Conservation (phyloP, 2,329 filamentous ascomycete genomes). For the Nigrograna mackinnonii region DNA sequence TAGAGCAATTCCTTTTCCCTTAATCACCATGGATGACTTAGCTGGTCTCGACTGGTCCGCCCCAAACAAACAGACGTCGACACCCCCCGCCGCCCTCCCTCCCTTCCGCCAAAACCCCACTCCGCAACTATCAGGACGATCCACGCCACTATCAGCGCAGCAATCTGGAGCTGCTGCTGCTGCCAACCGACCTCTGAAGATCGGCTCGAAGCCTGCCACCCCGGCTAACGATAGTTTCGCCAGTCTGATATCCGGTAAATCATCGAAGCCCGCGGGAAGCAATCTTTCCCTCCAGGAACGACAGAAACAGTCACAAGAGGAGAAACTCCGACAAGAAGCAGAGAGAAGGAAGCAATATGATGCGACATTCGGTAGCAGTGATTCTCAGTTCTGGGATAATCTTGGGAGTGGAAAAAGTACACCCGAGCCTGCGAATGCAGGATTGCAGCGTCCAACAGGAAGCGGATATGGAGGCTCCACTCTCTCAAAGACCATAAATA, state of each 20-base stretch:
- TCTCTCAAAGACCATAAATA: slow-evolving; percentile 41
- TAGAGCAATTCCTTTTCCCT: not conserved
- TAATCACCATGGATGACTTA: slow-evolving; percentile 51
- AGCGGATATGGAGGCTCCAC: slow-evolving; percentile 26
- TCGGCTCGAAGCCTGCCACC: slow-evolving; percentile 56
- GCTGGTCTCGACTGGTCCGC: slow-evolving; percentile 53
- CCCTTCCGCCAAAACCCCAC: slow-evolving; percentile 41
- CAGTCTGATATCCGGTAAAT: slow-evolving; percentile 68
- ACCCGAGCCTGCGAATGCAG: slow-evolving; percentile 43
- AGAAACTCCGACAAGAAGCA: slow-evolving; percentile 76
- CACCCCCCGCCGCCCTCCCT: slow-evolving; percentile 32
- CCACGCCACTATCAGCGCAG: slow-evolving; percentile 41
- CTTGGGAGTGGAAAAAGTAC: slow-evolving; percentile 62
- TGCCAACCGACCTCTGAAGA: slow-evolving; percentile 48
- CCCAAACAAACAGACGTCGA: slow-evolving; percentile 27
- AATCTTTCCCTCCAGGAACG: slow-evolving; percentile 71
- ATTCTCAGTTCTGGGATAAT: slow-evolving; percentile 75
- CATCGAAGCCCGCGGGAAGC: slow-evolving; percentile 61
- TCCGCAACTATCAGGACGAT: slow-evolving; percentile 44
- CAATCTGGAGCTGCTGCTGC: slow-evolving; percentile 41
- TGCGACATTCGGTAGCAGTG: slow-evolving; percentile 70
- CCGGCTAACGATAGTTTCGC: slow-evolving; percentile 73
- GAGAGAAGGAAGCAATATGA: slow-evolving; percentile 74
- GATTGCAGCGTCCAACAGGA: slow-evolving; percentile 22
- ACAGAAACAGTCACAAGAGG: slow-evolving; percentile 73